A percentile compares a stretch with the other conserved stretches of the same genome.
Conservation (phyloP, 2,329 filamentous ascomycete species). For the Chrysosphaeria jannelii region DNA sequence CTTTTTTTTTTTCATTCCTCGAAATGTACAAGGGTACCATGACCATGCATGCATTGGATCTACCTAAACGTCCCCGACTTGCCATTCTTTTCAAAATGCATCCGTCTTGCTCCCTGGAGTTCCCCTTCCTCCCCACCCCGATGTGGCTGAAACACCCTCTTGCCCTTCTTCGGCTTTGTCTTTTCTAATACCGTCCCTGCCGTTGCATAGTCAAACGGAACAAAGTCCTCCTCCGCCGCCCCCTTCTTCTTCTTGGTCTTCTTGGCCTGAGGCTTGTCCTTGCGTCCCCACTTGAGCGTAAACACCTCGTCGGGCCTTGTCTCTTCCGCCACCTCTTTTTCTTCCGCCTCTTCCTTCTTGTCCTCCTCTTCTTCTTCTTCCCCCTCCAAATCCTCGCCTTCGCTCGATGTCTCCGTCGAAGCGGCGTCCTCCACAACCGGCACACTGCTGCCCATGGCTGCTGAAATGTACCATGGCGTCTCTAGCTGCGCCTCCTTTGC, state of each 20-base stretch:
- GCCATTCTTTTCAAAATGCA: slow-evolving; percentile 8
- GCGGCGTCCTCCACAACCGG: neutral
- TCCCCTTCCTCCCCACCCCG: slow-evolving; percentile 6
- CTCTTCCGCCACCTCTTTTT: slow-evolving; percentile 8
- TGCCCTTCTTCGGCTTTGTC: slow-evolving; percentile 3
- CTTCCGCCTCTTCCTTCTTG: slow-evolving; percentile 7
- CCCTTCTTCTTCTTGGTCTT: slow-evolving; percentile 9
- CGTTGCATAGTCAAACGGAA: slow-evolving; percentile 11
- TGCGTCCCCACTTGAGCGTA: slow-evolving; percentile 4
- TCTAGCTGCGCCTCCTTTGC: neutral
- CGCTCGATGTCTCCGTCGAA: neutral
- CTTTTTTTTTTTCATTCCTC: no score
- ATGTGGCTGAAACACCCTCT: slow-evolving; percentile 9
- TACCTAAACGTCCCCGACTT: slow-evolving; percentile 14
- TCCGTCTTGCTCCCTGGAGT: slow-evolving; percentile 8
- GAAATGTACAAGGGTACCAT: no score
- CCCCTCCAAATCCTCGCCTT: neutral
- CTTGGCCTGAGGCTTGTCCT: slow-evolving; percentile 2
- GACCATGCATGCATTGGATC: no score
- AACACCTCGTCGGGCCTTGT: slow-evolving; percentile 1
- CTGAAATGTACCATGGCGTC: slow-evolving; percentile 5
- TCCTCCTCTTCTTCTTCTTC: slow-evolving; percentile 7
- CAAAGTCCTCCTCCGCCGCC: slow-evolving; percentile 6
- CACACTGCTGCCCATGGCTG: slow-evolving; percentile 1
- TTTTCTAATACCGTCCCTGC: slow-evolving; percentile 9